phyloP scores from a whole-genome alignment of 2,329 filamentous ascomycete genomes.

The Teratosphaeriaceae sp. region DNA sequence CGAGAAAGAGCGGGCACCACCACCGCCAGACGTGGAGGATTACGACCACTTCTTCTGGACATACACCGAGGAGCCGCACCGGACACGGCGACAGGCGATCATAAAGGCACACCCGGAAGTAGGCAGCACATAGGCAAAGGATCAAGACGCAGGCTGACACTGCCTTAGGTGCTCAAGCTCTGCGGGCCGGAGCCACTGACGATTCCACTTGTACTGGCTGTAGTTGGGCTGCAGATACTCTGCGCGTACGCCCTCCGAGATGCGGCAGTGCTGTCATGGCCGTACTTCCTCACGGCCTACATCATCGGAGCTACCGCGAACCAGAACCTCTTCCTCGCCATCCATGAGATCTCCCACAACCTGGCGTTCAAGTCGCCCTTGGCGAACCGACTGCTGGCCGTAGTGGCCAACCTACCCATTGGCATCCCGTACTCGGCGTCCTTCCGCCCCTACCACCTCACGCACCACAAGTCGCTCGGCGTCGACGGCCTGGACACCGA shows the following conservation, averaged over 20 bases:
- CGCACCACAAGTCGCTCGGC: conserved; percentile 96
- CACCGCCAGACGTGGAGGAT: conserved; percentile 3
- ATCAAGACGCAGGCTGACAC: not conserved
- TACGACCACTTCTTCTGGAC: conserved; percentile 77
- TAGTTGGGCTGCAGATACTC: conserved; percentile 73
- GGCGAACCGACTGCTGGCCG: conserved; percentile 78
- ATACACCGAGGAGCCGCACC: conserved; percentile 95
- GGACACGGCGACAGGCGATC: conserved; percentile 82
- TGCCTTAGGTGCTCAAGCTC: conserved; percentile 76
- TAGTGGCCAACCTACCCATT: conserved; percentile 93
- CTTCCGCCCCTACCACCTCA: conserved; percentile 95
- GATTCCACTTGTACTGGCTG: conserved; percentile 80
- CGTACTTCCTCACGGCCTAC: conserved; percentile 82
- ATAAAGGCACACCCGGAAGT: conserved; percentile 98
- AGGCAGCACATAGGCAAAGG: conserved; percentile 17
- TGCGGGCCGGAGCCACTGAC: conserved; percentile 94
- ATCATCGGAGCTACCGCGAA: conserved; percentile 90
- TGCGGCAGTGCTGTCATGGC: conserved; percentile 73
- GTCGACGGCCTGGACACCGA: conserved; percentile 96
- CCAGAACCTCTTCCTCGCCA: conserved; percentile 97
- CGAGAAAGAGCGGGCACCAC: conserved; percentile 2
- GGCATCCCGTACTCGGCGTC: conserved; percentile 93
- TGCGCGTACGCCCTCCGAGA: conserved; percentile 72
- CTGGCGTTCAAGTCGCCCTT: conserved; percentile 77
- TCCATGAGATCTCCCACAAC: conserved; percentile 98